Base-by-base conservation (phyloP, 2,329 filamentous ascomycete species). In the Neofusicoccum parvum region DNA sequence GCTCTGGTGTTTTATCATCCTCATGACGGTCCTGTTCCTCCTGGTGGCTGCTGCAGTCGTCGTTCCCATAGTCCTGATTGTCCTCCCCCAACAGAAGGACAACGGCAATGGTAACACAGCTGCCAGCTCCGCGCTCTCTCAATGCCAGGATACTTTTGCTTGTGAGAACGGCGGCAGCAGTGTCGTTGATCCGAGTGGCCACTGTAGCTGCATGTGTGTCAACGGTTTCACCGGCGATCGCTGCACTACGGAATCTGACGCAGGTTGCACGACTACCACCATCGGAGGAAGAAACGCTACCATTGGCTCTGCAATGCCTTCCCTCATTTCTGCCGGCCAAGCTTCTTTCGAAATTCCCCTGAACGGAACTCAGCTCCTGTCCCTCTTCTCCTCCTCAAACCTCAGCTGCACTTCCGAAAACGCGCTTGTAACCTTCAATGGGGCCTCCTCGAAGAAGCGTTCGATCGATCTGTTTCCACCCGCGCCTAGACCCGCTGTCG, bases 321-420 rank as follows among this genome's bases (percentile, higher is more conserved):
- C 89, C 17, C 82, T 98, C 11, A 85, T 98, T 64, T 77, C 84
- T 12, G 83, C 85, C 51, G 87, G 90, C 0, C 78, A 87, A 66
- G 73, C 79, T 23, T 90, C 92, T 70, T 98, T 92, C 78, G 89
- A 88, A 3, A 86, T 99, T 51, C 86, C 91, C 0, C 85, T 99
- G 0, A 87, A 90, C 50, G 83, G 86, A 3, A 86, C 86, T 0
- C 84, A 84, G 7, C 86, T 98, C 60, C 80, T 97, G 64, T 87
- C 89, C 1, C 86, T 92, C 54, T 92, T 98, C 76, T 94, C 90
- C 72, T 80, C 84, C 5, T 86, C 86, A 37, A 90, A 90, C 69
- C 81, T 97, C 15, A 93, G 91, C 64, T 99, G 95, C 77, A 87
- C 87, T 9, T 87, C 89, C 0, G 90, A 97, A 75, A 98, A 98